These are phyloP conservation scores for Pholiota adiposa DNA, from an alignment of 1,284 basidiomycete species.

Conservation along the genomic window DNA sequence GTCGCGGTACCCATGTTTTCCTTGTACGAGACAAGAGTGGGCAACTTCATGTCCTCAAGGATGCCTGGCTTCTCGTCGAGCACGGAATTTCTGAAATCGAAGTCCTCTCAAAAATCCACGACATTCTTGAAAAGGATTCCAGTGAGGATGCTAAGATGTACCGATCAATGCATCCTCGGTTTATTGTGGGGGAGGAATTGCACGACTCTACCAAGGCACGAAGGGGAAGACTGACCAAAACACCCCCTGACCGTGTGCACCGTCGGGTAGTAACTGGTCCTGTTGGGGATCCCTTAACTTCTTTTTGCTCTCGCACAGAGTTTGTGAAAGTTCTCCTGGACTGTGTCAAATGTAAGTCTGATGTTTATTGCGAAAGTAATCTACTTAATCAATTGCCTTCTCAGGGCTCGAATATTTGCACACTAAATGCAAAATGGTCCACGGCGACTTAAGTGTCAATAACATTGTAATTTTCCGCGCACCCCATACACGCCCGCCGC, in stretches of 20 bases:
- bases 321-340: slow-evolving; percentile 12
- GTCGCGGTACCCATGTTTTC: slow-evolving; percentile 17
- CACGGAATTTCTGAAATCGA: not conserved
- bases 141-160: slow-evolving; percentile 8
- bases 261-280: slow-evolving; percentile 16
- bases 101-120: not conserved
- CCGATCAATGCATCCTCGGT: slow-evolving; percentile 5
- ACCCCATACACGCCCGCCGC: not conserved
- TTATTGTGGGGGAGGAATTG: slow-evolving; percentile 17
- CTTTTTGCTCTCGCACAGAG: slow-evolving; percentile 14
- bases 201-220: slow-evolving; percentile 10
- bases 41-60: slow-evolving; percentile 17
- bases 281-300: slow-evolving; percentile 16
- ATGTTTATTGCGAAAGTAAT: slow-evolving; percentile 11
- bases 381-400: slow-evolving; percentile 10
- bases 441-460: slow-evolving; percentile 16
- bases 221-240: slow-evolving; percentile 4
- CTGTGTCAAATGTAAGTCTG: slow-evolving; percentile 15
- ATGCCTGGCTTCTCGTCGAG: slow-evolving; percentile 16
- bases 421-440: slow-evolving; percentile 5
- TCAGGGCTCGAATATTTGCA: slow-evolving; percentile 3
- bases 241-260: slow-evolving; percentile 8
- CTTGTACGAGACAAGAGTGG: slow-evolving; percentile 15
- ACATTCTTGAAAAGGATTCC: not conserved
- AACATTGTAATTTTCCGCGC: slow-evolving; percentile 12